phyloP scores from a whole-genome alignment of 257 asterid species.

The Ocimum tenuiflorum region DNA sequence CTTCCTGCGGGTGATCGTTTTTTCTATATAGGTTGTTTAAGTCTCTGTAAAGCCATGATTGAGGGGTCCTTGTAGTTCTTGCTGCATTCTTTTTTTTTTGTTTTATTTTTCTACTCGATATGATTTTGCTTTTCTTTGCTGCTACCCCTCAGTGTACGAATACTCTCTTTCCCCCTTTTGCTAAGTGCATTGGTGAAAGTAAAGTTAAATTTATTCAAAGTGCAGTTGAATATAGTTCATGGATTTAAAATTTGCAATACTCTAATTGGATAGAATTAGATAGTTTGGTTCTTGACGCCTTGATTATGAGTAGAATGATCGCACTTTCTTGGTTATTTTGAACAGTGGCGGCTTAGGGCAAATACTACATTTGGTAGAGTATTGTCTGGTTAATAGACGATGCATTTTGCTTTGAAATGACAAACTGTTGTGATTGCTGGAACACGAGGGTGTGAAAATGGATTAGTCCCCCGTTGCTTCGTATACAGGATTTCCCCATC shows the following conservation, averaged over 20 bases:
- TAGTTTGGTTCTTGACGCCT: neutral
- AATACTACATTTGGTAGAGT: neutral
- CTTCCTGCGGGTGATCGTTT: neutral
- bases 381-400: neutral
- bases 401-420: neutral
- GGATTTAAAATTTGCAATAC: neutral
- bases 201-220: neutral
- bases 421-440: neutral
- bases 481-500: neutral
- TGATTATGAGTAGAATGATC: neutral
- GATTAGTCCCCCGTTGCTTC: neutral
- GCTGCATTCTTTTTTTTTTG: neutral
- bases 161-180: neutral
- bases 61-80: neutral
- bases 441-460: neutral
- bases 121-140: neutral
- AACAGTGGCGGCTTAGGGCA: neutral
- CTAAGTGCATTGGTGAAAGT: neutral
- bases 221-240: neutral
- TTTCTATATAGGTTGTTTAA: neutral
- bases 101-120: neutral
- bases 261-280: neutral
- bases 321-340: neutral
- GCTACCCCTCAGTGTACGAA: neutral
- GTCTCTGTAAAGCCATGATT: neutral